Evolutionary conservation across 441 rosid genomes (phyloP), one percentile per base, ranked within the genome.

Genomic region (Erodium texanum): DNA sequence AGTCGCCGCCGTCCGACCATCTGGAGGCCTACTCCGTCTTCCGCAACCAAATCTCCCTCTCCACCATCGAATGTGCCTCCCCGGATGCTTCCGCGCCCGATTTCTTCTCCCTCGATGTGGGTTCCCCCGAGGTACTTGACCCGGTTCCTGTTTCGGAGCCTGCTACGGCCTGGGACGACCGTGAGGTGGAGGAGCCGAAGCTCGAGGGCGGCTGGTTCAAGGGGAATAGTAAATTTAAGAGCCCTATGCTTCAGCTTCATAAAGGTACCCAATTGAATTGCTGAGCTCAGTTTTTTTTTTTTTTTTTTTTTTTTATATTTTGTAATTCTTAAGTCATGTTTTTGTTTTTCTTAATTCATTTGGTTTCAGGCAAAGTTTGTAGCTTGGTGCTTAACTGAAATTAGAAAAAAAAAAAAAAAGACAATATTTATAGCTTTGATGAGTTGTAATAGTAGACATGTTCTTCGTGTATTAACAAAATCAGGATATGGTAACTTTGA

Each of bases 231-330:
- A 77, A 72, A 65, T 83, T 87, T 70, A 82, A 77, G 71, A 93
- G 92, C 72, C 97, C 96, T 27, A 89, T 93, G 96, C 88, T 93
- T 68, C 96, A 87, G 70, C 77, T 93, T 64, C 98, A 93, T 80
- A 93, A 89, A 90, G 98, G 97, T 90, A 73, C 48, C 56, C 5
- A 2, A 9, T 56, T 62, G 15, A 59, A 23, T 19, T 20, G 20
- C 41, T 24, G 10, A 24, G 19, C 34, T n/a, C 16, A 5, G 29
- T 1, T 27, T 48, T 12, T 4, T 64, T 3, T 6, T 24, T 22
- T 24, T 24, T 12, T 27, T 14, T 14, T 10, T 10, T 9, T 36
- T 2, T 62, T 3, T 10, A 24, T 24, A 0, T 7, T 27, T 27
- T 27, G 29, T 27, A 27, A 27, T 27, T 27, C 29, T 4, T 27